phyloP scores from a whole-genome alignment of 2,329 filamentous ascomycete species.

The Aspergillus fijiensis region DNA sequence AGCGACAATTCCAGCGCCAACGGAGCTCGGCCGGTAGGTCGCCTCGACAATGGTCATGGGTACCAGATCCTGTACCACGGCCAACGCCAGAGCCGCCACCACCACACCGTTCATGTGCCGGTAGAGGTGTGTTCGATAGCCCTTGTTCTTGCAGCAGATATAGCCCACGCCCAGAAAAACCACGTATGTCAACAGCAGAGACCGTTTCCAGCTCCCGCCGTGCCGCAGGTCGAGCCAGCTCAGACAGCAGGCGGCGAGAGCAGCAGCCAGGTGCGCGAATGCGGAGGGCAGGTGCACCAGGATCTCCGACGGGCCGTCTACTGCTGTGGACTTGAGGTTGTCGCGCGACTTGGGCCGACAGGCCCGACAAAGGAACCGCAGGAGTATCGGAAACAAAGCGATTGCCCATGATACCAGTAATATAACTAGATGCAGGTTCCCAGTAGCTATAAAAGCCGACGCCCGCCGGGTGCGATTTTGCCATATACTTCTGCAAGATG shows the following conservation, averaged over 20 bases:
- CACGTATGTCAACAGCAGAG: conserved; percentile 26
- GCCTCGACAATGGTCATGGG: conserved; percentile 28
- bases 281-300: conserved; percentile 14
- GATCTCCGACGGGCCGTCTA: not conserved
- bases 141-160: conserved; percentile 17
- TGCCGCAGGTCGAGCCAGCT: conserved; percentile 13
- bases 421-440: conserved; percentile 25
- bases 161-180: conserved; percentile 22
- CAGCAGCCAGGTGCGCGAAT: conserved; percentile 17
- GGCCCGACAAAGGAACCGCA: conserved; percentile 10
- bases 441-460: conserved; percentile 26
- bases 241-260: conserved; percentile 19
- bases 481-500: conserved; percentile 20
- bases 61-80: conserved; percentile 22
- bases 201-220: conserved; percentile 21
- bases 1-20: conserved; percentile 20
- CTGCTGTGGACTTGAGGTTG: not conserved
- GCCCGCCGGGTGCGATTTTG: conserved; percentile 22
- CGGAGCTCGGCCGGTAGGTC: conserved; percentile 13
- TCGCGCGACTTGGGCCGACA: conserved; percentile 7
- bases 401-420: conserved; percentile 21
- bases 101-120: conserved; percentile 27
- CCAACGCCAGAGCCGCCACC: conserved; percentile 20
- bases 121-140: conserved; percentile 17
- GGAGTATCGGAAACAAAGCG: conserved; percentile 15